These are phyloP conservation scores for Beauveria sp. DNA, from an alignment of 2,329 filamentous ascomycete genomes.

Conservation along the genomic window DNA sequence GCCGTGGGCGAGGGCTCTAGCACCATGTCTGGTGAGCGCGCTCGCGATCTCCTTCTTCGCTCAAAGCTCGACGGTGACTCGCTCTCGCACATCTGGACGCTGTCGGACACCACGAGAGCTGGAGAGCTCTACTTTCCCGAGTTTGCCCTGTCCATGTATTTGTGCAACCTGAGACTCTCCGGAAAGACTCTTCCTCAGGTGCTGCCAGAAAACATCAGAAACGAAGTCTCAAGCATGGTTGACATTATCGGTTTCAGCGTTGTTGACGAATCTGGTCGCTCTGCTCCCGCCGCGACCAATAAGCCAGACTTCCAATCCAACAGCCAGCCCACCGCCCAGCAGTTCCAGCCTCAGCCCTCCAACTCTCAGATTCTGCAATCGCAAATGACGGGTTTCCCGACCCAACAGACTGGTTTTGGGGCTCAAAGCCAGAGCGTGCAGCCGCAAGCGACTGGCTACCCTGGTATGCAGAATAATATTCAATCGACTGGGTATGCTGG, in stretches of 20 bases:
- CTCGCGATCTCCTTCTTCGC: constrained; percentile 77
- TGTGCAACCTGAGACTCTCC: constrained; percentile 88
- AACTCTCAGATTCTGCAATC: constrained; percentile 57
- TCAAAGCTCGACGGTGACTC: constrained; percentile 83
- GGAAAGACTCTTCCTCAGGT: constrained; percentile 69
- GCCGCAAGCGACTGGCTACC: constrained; percentile 62
- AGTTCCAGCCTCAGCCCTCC: constrained; percentile 66
- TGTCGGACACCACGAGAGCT: constrained; percentile 92
- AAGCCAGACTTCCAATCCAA: constrained; percentile 59
- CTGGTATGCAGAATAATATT: constrained; percentile 44
- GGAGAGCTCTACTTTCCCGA: constrained; percentile 95
- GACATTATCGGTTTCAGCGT: constrained; percentile 97
- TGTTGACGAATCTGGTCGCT: constrained; percentile 57
- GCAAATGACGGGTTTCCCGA: constrained; percentile 45
- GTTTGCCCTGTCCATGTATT: constrained; percentile 95
- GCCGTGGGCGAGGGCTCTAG: constrained; percentile 77
- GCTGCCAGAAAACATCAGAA: constrained; percentile 81
- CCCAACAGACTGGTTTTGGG: constrained; percentile 47
- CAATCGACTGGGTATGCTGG: constrained; percentile 76
- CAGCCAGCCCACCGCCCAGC: constrained; percentile 50
- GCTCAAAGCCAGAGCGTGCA: constrained; percentile 54
- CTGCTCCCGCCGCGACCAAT: constrained; percentile 50
- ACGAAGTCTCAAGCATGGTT: constrained; percentile 98
- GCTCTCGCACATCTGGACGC: constrained; percentile 87
- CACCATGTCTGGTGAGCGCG: constrained; percentile 88